Evolutionary conservation across 1,284 basidiomycete genomes (phyloP), one percentile per base, ranked within the genome.

Genomic region (Ceratobasidium sp.): DNA sequence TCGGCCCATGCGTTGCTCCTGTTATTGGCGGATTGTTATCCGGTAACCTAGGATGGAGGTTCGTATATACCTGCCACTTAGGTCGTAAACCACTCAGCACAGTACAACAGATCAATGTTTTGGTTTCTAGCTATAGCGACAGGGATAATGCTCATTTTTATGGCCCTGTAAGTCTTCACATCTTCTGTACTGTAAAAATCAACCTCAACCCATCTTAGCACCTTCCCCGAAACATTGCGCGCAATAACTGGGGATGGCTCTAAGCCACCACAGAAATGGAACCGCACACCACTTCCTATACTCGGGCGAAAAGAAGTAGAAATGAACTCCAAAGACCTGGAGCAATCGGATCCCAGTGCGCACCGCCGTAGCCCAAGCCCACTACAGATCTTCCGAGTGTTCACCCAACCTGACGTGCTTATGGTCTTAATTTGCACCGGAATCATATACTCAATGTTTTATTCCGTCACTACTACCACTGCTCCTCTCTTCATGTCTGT

Each of bases 121-220:
- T 95, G 93, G 93, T 93, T 95, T 81, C 84, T 95, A 9, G 89
- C 88, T 75, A 94, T 94, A 3, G 82, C 89, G 0, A 87, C 91
- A 7, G 89, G 86, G 0, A 79, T 85, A 4, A 91, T 90, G 80
- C 85, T 90, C 42, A 54, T 92, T 6, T 82, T 87, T 46, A 87
- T 93, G 80, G 81, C 91, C 9, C 80, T 90, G 91, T 92, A 80
- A 68, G 90, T 86, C 2, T 61, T 38, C 62, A 15, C 38, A 9
- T 3, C 48, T 42, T 28, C 33, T 13, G 42, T 44, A 50, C 40
- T 64, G 44, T 1, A 26, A 10, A n/a, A 26, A 15, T 40, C 13
- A 44, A 66, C 10, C 70, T 28, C n/a, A 64, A 65, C 28, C 56
- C 9, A 33, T 46, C 54, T 9, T 12, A 77, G 88, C 90, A 12